These are phyloP conservation scores for Raphanus hybrid DNA, from an alignment of 441 rosid genomes.

Conservation along the genomic window DNA sequence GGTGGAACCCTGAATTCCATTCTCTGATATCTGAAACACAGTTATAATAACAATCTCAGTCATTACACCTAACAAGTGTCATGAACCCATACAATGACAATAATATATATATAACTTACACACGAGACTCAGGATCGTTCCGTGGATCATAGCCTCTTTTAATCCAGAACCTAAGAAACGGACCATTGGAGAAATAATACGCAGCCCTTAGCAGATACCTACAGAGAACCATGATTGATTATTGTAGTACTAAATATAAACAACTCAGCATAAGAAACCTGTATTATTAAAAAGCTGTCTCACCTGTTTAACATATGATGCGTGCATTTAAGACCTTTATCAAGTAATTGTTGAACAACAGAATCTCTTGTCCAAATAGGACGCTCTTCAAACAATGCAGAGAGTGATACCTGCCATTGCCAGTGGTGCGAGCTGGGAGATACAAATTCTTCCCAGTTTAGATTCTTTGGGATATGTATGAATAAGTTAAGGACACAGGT, in stretches of 20 bases:
- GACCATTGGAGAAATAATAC: conserved; percentile 93
- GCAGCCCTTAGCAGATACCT: conserved; percentile 89
- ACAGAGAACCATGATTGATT: conserved; percentile 31
- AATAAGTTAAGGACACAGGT: conserved; percentile 50
- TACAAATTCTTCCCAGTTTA: conserved; percentile 74
- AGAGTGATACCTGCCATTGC: conserved; percentile 76
- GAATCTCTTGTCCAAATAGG: conserved; percentile 94
- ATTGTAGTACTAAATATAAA: neutral
- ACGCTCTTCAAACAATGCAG: conserved; percentile 85
- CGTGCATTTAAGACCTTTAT: conserved; percentile 67
- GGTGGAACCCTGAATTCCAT: conserved; percentile 94
- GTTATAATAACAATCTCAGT: conserved; percentile 15
- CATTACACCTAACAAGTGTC: conserved; percentile 12
- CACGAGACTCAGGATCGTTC: conserved; percentile 89
- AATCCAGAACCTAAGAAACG: conserved; percentile 94
- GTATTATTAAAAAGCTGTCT: neutral
- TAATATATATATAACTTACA: conserved; percentile 54
- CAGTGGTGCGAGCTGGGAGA: conserved; percentile 64
- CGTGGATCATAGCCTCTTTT: conserved; percentile 99
- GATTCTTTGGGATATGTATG: conserved; percentile 88
- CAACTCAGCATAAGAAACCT: neutral
- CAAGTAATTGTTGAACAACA: conserved; percentile 67
- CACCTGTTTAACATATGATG: conserved; percentile 79
- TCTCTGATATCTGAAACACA: conserved; percentile 82
- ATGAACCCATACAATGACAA: neutral